These are phyloP conservation scores for Didymella glomerata DNA, from an alignment of 2,329 filamentous ascomycete genomes.

Conservation along the genomic window DNA sequence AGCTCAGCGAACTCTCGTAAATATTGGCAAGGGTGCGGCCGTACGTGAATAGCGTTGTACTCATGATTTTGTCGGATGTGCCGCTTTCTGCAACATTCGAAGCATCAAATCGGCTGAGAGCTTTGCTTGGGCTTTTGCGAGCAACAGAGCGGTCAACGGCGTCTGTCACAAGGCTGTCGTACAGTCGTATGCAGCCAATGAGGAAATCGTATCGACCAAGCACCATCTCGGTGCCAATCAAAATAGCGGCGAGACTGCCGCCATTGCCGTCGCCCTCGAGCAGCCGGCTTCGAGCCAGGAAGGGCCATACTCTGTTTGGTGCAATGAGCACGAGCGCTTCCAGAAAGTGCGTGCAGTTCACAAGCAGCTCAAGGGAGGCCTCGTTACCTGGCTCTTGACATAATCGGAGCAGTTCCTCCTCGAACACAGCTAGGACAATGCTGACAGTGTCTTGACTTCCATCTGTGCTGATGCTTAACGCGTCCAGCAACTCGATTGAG, in stretches of 20 bases:
- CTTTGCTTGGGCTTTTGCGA: constrained; percentile 66
- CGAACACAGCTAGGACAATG: constrained; percentile 85
- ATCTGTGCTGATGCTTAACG: constrained; percentile 52
- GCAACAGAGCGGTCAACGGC: constrained; percentile 74
- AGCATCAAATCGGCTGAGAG: constrained; percentile 58
- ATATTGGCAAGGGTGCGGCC: constrained; percentile 80
- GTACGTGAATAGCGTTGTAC: constrained; percentile 74
- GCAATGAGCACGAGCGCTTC: constrained; percentile 74
- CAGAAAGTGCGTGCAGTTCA: constrained; percentile 83
- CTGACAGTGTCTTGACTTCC: constrained; percentile 77
- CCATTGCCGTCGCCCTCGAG: constrained; percentile 79
- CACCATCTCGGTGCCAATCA: constrained; percentile 83
- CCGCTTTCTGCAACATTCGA: constrained; percentile 67
- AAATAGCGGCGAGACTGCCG: constrained; percentile 78
- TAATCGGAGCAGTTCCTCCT: constrained; percentile 66
- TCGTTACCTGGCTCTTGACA: constrained; percentile 64
- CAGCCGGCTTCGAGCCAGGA: constrained; percentile 81
- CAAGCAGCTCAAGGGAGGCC: constrained; percentile 71
- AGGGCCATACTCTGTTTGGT: constrained; percentile 88
- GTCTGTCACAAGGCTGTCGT: constrained; percentile 78
- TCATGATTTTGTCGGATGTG: constrained; percentile 79
- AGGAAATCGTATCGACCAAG: constrained; percentile 80
- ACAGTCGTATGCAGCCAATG: constrained; percentile 75
- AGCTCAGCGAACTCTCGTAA: constrained; percentile 84
- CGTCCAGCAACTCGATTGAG: constrained; percentile 41